phyloP scores from a whole-genome alignment of 2,329 filamentous ascomycete species.

The Aureobasidium leucospermi region DNA sequence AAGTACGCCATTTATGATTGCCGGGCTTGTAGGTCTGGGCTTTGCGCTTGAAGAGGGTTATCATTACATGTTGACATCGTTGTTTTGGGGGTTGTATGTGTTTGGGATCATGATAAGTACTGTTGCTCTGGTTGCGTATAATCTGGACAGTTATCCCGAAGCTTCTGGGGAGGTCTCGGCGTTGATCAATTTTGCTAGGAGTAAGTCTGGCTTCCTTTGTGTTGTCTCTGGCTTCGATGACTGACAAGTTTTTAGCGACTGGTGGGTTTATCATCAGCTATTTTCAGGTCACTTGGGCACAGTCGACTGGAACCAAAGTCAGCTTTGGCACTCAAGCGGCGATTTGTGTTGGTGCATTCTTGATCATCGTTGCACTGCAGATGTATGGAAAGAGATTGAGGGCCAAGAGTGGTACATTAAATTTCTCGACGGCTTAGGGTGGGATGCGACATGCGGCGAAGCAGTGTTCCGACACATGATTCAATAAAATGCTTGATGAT shows the following conservation, averaged over 20 bases:
- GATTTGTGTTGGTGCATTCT: conserved; percentile 11
- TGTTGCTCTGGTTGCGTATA: conserved; percentile 46
- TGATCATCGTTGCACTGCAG: conserved; percentile 15
- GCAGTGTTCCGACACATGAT: no score
- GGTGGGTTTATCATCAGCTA: conserved; percentile 48
- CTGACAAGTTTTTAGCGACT: conserved; percentile 20
- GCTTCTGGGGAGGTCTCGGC: conserved; percentile 48
- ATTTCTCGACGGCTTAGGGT: conserved; percentile 11
- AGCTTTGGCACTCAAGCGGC: conserved; percentile 18
- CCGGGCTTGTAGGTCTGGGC: conserved; percentile 46
- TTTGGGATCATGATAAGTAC: conserved; percentile 51
- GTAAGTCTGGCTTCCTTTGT: background rate
- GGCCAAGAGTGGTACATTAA: conserved; percentile 8
- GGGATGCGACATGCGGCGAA: no score
- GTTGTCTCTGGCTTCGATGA: background rate
- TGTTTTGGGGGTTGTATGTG: conserved; percentile 48
- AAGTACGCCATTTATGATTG: conserved; percentile 42
- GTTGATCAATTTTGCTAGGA: conserved; percentile 41
- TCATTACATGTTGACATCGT: conserved; percentile 45
- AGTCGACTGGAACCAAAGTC: conserved; percentile 13
- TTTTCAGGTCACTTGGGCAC: conserved; percentile 45
- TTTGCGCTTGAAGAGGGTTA: conserved; percentile 42
- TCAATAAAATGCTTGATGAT: no score
- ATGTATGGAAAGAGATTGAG: conserved; percentile 15
- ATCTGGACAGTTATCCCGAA: conserved; percentile 49